These are phyloP conservation scores for Cylindrotheca closterium DNA, from an alignment of 108 stramenopile species.

Conservation along the genomic window DNA sequence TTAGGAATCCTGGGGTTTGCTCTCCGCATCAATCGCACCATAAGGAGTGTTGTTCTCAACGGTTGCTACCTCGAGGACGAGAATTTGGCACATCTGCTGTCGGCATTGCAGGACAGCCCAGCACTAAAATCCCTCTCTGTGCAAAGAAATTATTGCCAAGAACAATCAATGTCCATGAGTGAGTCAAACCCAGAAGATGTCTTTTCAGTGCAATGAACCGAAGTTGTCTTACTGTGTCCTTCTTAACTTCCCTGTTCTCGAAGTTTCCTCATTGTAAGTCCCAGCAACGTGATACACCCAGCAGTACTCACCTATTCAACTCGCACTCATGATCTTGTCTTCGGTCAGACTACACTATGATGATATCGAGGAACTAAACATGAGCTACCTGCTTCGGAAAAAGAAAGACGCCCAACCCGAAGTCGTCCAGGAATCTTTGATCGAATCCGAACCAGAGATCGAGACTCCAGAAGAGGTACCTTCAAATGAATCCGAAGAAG, in stretches of 20 bases:
- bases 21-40: slow-evolving; percentile 25
- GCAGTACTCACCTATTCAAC: too few species aligned
- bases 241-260: too few species aligned
- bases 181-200: slow-evolving; percentile 11
- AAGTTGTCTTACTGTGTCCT: too few species aligned
- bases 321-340: too few species aligned
- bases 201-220: too few species aligned
- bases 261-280: too few species aligned
- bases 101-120: slow-evolving; percentile 14
- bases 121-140: slow-evolving; percentile 10
- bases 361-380: slow-evolving; percentile 18
- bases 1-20: slow-evolving; percentile 23
- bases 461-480: neutral
- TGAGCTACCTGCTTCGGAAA: slow-evolving; percentile 35
- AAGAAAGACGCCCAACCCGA: neutral
- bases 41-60: slow-evolving; percentile 17
- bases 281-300: too few species aligned
- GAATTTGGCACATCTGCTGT: slow-evolving; percentile 11
- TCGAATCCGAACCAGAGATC: neutral
- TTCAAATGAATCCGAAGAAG: neutral
- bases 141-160: slow-evolving; percentile 21
- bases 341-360: slow-evolving; percentile 22
- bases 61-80: slow-evolving; percentile 19
- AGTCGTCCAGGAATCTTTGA: neutral
- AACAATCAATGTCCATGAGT: slow-evolving; percentile 20